Evolutionary conservation across 116 monocot genomes (phyloP).

Genomic region (Zostera marina): DNA sequence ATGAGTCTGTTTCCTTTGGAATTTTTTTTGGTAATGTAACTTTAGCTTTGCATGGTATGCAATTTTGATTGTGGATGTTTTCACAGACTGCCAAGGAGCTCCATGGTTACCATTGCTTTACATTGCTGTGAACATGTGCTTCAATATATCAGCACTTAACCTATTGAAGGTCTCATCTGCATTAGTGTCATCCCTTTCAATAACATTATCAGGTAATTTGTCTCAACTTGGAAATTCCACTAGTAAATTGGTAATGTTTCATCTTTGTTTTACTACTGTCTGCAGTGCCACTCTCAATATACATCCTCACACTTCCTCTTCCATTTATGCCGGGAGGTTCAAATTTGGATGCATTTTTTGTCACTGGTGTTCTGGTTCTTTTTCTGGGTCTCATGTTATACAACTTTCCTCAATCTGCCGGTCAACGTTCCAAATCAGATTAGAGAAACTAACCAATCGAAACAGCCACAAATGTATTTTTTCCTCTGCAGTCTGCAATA

Average conservation of each 20-base stretch:
- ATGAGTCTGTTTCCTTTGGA: slow-evolving; percentile 11
- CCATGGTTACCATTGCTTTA: slow-evolving; percentile 72
- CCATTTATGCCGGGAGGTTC: slow-evolving; percentile 52
- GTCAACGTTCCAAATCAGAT: slow-evolving; percentile 15
- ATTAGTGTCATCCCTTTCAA: slow-evolving; percentile 66
- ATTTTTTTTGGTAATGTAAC: not conserved
- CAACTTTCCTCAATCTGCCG: slow-evolving; percentile 36
- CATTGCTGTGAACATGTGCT: slow-evolving; percentile 67
- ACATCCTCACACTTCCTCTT: slow-evolving; percentile 55
- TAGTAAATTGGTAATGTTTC: too few relatives aligned
- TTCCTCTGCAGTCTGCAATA: not conserved
- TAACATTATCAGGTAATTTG: slow-evolving; percentile 53
- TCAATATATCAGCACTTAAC: slow-evolving; percentile 82
- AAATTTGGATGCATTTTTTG: slow-evolving; percentile 38
- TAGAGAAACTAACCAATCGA: slow-evolving; percentile 11
- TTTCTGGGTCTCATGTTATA: slow-evolving; percentile 59
- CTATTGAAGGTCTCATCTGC: slow-evolving; percentile 93
- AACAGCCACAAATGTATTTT: not conserved
- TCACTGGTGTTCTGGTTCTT: slow-evolving; percentile 52
- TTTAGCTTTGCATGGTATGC: not conserved
- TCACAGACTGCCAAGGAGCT: slow-evolving; percentile 85
- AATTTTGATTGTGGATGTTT: slow-evolving; percentile 2
- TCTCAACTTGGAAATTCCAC: not conserved
- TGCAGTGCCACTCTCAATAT: slow-evolving; percentile 81
- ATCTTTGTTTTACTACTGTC: not conserved